Evolutionary conservation across 2,329 filamentous ascomycete species (phyloP).

Genomic region (Fusarium succisae): DNA sequence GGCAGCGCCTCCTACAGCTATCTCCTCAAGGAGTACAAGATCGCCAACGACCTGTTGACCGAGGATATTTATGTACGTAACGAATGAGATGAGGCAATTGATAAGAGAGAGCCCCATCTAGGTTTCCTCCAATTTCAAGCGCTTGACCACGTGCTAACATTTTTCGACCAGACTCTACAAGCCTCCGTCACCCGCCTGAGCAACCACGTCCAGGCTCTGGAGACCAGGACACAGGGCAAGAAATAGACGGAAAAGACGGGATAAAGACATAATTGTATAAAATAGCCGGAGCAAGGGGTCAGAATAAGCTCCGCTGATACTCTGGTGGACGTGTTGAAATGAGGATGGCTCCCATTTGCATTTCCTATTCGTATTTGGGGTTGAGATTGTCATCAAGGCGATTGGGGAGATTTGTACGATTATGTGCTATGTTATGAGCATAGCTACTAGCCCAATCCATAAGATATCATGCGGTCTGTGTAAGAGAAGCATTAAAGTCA

Average conservation of each 20-base stretch:
- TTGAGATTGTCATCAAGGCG: slow-evolving; percentile 1
- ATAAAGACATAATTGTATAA: slow-evolving; percentile 31
- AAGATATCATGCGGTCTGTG: neutral
- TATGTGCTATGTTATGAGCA: slow-evolving; percentile 17
- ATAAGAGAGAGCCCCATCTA: neutral
- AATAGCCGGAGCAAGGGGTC: slow-evolving; percentile 12
- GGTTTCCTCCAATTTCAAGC: neutral
- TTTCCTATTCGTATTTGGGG: slow-evolving; percentile 8
- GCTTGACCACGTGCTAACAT: neutral
- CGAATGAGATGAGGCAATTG: slow-evolving; percentile 9
- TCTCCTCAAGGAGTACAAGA: slow-evolving; percentile 90
- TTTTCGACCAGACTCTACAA: slow-evolving; percentile 75
- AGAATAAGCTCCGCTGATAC: slow-evolving; percentile 1
- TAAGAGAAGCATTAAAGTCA: neutral
- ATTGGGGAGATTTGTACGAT: slow-evolving; percentile 19
- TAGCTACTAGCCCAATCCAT: slow-evolving; percentile 16
- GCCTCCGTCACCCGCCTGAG: slow-evolving; percentile 86
- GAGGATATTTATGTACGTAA: slow-evolving; percentile 93
- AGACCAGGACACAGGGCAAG: slow-evolving; percentile 81
- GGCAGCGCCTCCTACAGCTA: slow-evolving; percentile 91
- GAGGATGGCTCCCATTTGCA: slow-evolving; percentile 8
- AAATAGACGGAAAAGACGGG: slow-evolving; percentile 64
- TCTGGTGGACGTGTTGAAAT: slow-evolving; percentile 14
- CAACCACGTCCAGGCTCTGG: slow-evolving; percentile 81
- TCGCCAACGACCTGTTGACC: slow-evolving; percentile 90